Base-by-base conservation (phyloP, 73 alveolate species). In the Paramecium sexaurelia region DNA sequence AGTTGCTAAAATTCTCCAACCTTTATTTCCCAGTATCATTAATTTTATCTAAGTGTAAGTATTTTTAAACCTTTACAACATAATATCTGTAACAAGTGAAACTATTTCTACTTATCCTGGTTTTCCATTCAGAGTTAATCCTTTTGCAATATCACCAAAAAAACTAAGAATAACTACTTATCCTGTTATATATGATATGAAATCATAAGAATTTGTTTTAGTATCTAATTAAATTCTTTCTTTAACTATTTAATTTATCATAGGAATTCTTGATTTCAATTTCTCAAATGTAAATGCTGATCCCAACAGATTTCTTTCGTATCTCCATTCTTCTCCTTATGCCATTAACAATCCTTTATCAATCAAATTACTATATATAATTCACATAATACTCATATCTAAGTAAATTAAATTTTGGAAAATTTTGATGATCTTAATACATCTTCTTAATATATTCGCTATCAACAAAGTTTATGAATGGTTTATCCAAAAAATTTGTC, bases 261-360 rank as follows among this genome's bases (percentile, higher is more conserved):
- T 87, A 35, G 93, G 87, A 36, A 87, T 69, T 68, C 93, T 66
- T 37, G 51, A 29, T 39, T 87, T 67, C 6, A 87, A 43, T 10
- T 41, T 82, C 35, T 87, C 89, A 45, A 40, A 68, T 22, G 88
- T 36, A 66, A 87, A 87, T 19, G 90, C 61, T 27, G 32, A 43
- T 43, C 87, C 85, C 5, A 87, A 61, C 22, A 41, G 15, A 27
- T 68, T 45, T 87, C 93, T 87, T 35, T 87, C 15, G 8, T 68
- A 19, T 41, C 41, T 87, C 93, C 93, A 87, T 55, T 68, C 51
- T 68, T 87, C 88, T 5, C 93, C 93, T 22, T 61, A 57, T 20
- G 83, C 17, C 41, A 36, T 55, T 17, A 87, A 11, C 32, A 87
- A 35, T 5, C 93, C 93, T 68, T 87, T 27, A 8, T 37, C 51